phyloP scores from a whole-genome alignment of 768 basidiomycete genomes.

The Russula foetens region DNA sequence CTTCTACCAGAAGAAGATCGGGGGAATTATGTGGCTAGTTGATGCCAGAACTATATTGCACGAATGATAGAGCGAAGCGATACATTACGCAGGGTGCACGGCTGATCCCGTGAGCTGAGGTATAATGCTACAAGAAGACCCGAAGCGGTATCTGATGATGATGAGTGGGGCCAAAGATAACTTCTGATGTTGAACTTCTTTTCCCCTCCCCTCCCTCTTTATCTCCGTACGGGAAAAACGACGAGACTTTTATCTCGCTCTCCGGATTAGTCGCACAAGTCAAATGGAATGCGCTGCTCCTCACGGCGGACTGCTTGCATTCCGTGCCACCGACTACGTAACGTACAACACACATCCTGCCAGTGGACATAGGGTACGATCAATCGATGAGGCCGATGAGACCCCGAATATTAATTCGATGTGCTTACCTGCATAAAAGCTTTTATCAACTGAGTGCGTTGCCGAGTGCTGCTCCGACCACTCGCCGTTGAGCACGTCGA shows the following conservation, averaged over 20 bases:
- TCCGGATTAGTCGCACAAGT: conserved; percentile 9
- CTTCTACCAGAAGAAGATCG: neutral
- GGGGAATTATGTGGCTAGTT: neutral
- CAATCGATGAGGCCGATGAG: neutral
- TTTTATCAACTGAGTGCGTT: neutral
- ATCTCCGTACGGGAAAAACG: too few species aligned
- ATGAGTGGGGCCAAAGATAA: neutral
- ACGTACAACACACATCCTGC: neutral
- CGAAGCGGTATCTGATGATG: neutral
- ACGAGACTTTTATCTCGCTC: neutral
- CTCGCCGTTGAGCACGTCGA: neutral
- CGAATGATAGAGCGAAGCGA: neutral
- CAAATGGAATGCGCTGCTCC: conserved; percentile 10
- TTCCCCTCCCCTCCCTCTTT: neutral
- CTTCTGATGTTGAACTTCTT: neutral
- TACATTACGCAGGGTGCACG: neutral
- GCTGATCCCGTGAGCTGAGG: neutral
- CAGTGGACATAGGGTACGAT: neutral
- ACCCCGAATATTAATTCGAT: too few species aligned
- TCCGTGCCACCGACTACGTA: conserved; percentile 9
- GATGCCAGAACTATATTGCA: neutral
- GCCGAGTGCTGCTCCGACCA: neutral
- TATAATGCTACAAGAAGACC: conserved; percentile 8
- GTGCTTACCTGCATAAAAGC: conserved; percentile 5
- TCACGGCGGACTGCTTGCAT: conserved; percentile 4